Base-by-base conservation (phyloP, 441 rosid genomes). In the Bruguiera hainesii region DNA sequence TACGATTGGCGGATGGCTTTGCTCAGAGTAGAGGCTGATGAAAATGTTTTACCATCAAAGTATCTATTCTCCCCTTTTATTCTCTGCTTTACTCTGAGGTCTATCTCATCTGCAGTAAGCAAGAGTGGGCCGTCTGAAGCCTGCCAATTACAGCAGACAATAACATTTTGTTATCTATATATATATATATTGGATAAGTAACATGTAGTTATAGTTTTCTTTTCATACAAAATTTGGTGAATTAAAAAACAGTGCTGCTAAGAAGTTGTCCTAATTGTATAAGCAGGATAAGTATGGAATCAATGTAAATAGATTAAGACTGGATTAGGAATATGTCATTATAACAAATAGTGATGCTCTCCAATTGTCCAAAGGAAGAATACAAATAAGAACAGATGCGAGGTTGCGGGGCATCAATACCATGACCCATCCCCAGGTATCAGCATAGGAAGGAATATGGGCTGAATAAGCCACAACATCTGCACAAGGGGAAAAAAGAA, bases 401-500 rank as follows among this genome's bases (percentile, higher is more conserved):
- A 5, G 13, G 29, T 21, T 7, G n/a, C 21, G 56, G 25, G 13
- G 33, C 42, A 63, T 49, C 4, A 25, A 11, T 84, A 86, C 91
- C 91, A 86, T 84, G 73, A 86, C 71, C 91, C 91, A 87, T 73
- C 91, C 91, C 89, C 91, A 87, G 3, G 86, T 83, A 72, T 87
- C 91, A 74, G 91, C 91, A 75, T 53, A 87, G 49, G 89, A 87
- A 42, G 89, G 91, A 72, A 87, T 74, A 61, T 87, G 89, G 73
- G 89, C 89, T 21, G 87, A 76, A 50, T 79, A 84, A 11, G 89
- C 80, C 69, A 82, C 89, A 15, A 78, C 89, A 74, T 87, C 91
- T 83, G 89, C 81, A 69, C 21, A 23, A 16, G 56, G 52, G 51
- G 3, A 37, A 63, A 15, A 46, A 21, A 25, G 23, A 30, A 66